Conservation (phyloP, 306 rosid species). For the Vigna hirtella region DNA sequence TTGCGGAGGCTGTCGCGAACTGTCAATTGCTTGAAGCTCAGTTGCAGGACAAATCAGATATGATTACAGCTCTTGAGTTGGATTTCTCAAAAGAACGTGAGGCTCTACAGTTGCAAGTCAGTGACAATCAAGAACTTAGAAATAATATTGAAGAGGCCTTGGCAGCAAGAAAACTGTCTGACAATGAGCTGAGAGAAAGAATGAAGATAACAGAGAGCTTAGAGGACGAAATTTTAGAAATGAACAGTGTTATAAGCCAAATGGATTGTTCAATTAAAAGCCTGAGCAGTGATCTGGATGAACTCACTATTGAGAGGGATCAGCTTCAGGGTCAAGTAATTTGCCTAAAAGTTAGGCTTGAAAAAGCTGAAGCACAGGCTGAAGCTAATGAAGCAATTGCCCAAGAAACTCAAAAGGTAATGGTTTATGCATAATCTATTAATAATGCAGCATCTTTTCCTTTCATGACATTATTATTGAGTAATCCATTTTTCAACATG, state of each 20-base stretch:
- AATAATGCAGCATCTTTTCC: conserved; percentile 5
- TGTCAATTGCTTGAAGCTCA: conserved; percentile 66
- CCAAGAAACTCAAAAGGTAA: conserved; percentile 81
- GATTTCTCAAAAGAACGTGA: conserved; percentile 55
- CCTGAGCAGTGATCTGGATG: conserved; percentile 59
- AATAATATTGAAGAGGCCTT: conserved; percentile 58
- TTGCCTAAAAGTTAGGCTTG: conserved; percentile 63
- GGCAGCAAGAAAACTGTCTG: conserved; percentile 54
- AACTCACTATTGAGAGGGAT: conserved; percentile 67
- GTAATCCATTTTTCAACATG: background rate
- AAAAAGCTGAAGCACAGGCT: conserved; percentile 66
- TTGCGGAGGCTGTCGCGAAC: conserved; percentile 59
- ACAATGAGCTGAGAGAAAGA: conserved; percentile 68
- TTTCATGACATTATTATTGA: conserved; percentile 1
- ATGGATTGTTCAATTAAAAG: conserved; percentile 65
- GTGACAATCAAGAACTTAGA: conserved; percentile 62
- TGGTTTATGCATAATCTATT: conserved; percentile 19
- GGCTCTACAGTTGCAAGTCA: conserved; percentile 48
- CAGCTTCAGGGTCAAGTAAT: conserved; percentile 63
- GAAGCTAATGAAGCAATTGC: conserved; percentile 74
- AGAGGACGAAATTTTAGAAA: conserved; percentile 75
- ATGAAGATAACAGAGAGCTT: conserved; percentile 62
- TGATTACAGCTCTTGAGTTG: conserved; percentile 65
- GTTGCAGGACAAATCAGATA: conserved; percentile 62
- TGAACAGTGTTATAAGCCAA: conserved; percentile 61